Evolutionary conservation across 257 asterid genomes (phyloP), one percentile per base, ranked within the genome.

Genomic region (Paulownia fortunei): DNA sequence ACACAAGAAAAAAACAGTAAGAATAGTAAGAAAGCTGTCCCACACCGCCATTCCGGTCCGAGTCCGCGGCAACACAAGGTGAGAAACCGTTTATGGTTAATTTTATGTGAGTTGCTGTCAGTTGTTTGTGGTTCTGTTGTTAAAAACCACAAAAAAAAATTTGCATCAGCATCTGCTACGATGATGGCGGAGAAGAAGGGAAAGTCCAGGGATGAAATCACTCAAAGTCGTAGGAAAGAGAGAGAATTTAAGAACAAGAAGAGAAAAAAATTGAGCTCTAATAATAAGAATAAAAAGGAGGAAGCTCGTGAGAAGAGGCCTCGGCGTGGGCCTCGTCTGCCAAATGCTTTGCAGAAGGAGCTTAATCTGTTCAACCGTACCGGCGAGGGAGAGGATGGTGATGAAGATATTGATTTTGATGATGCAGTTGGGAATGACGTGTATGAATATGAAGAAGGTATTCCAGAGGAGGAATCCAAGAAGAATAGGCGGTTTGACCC

Each of bases 371-470:
- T 56, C 8, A 32, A 75, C 24, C 80, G 77, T 42, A 11, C 73
- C 1, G 81, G 21, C 0, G 74, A 55, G 3, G 80, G 26, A 12
- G 86, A 78, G 24, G 83, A 76, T 19, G 83, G 39, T 0, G 87
- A 85, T n/a, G 91, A 81, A 7, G 86, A 82, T 15, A 52, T 58
- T 68, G 86, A 55, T 73, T 82, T 73, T 39, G 88, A 82, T 9
- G 88, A 66, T 18, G 86, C 32, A 8, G 68, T 49, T 7, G 82
- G 32, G 9, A 76, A 80, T 30, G 94, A 91, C 59, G 61, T 89
- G n/a, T 95, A 91, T 69, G 99, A 93, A 47, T 93, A 90, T 13
- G 98, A 92, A 75, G 98, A 93, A 86, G 92, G 42, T 2, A 24
- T 88, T 39, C 84, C 99, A 2, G 91, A 90, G 86, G 99, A 95